Evolutionary conservation across 441 rosid species (phyloP).

Genomic region (Arabidopsis hybrid): DNA sequence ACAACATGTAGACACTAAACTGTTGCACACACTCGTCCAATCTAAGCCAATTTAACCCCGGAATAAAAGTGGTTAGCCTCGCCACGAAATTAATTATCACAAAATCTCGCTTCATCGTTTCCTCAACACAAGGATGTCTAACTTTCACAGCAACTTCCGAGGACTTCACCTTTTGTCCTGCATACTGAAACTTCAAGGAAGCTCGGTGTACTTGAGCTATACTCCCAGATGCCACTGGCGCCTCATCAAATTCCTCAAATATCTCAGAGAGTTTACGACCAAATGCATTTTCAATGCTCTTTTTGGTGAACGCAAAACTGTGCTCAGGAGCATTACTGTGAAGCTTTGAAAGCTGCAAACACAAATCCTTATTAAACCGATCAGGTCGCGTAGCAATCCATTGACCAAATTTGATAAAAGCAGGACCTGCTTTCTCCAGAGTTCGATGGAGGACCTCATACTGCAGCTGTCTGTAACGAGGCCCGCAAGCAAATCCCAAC

Average conservation of each 20-base stretch:
- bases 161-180: constrained; percentile 56
- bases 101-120: constrained; percentile 64
- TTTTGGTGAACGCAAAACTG: constrained; percentile 62
- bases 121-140: constrained; percentile 72
- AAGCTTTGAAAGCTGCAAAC: constrained; percentile 63
- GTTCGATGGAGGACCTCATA: constrained; percentile 55
- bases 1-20: constrained; percentile 68
- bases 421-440: constrained; percentile 70
- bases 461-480: constrained; percentile 50
- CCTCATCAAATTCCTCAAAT: constrained; percentile 63
- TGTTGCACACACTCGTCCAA: constrained; percentile 71
- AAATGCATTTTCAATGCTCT: constrained; percentile 60
- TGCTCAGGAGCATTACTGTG: constrained; percentile 71
- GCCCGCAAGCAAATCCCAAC: constrained; percentile 50
- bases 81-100: constrained; percentile 56
- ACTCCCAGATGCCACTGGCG: constrained; percentile 70
- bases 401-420: constrained; percentile 74
- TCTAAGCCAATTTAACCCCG: constrained; percentile 66
- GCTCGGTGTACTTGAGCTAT: constrained; percentile 75
- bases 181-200: constrained; percentile 56
- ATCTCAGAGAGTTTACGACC: constrained; percentile 62
- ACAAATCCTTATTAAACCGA: constrained; percentile 61
- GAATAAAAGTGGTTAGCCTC: constrained; percentile 55
- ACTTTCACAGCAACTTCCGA: constrained; percentile 70
- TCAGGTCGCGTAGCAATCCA: constrained; percentile 75